Evolutionary conservation across 192 early-diverging fungal genomes (phyloP).

Genomic region (Umbelopsis sp.): DNA sequence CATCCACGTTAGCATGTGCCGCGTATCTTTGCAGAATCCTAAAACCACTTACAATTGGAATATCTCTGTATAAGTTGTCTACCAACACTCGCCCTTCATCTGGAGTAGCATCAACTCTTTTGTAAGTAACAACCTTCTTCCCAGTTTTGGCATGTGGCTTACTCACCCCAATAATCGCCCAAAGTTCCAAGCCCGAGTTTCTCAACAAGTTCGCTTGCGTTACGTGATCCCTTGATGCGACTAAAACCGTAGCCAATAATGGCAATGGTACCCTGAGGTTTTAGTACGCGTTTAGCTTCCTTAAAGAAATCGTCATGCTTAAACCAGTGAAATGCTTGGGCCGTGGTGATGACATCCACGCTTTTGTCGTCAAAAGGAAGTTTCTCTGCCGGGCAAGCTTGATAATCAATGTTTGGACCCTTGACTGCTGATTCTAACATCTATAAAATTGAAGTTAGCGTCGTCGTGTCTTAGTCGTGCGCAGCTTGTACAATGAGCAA

Average conservation of each 20-base stretch:
- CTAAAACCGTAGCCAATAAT: conserved; percentile 52
- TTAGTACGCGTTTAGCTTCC: conserved; percentile 60
- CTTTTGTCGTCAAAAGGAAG: conserved; percentile 30
- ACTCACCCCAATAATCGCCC: conserved; percentile 46
- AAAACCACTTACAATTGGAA: conserved; percentile 26
- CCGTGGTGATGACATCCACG: conserved; percentile 52
- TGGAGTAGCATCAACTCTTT: neutral
- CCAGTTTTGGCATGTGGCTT: neutral
- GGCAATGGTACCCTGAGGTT: conserved; percentile 61
- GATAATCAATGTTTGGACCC: conserved; percentile 47
- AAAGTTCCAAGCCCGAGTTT: conserved; percentile 36
- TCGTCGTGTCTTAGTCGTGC: neutral
- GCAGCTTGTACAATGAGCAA: neutral
- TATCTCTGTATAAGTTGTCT: conserved; percentile 47
- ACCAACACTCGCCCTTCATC: conserved; percentile 44
- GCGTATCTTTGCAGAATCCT: neutral
- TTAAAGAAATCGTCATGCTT: conserved; percentile 56
- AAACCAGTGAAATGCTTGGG: conserved; percentile 62
- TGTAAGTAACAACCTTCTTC: neutral
- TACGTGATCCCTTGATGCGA: conserved; percentile 40
- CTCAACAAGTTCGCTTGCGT: conserved; percentile 36
- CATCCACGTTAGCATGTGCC: neutral
- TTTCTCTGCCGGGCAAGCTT: conserved; percentile 43
- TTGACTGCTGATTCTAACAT: conserved; percentile 47
- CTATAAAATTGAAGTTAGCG: neutral